Evolutionary conservation across 2,329 filamentous ascomycete genomes (phyloP).

Genomic region (Pseudogymnoascus sp.): DNA sequence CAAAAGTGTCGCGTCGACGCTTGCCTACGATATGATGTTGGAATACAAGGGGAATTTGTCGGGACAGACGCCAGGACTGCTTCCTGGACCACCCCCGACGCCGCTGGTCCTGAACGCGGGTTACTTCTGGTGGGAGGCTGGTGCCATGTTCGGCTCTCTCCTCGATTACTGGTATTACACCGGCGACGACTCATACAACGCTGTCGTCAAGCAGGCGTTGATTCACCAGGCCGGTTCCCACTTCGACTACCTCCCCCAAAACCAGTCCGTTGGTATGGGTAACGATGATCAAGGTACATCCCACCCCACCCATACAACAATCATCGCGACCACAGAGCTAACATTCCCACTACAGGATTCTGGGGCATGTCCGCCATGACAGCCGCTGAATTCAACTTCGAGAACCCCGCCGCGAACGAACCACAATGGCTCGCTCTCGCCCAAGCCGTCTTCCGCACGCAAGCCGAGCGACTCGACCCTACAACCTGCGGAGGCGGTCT

Average conservation of each 20-base stretch:
- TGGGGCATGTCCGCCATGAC: conserved; percentile 64
- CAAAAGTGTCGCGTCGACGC: conserved; percentile 25
- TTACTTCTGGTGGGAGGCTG: conserved; percentile 58
- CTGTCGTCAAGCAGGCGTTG: conserved; percentile 51
- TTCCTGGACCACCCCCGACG: conserved; percentile 29
- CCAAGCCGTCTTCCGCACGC: conserved; percentile 72
- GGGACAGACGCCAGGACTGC: conserved; percentile 41
- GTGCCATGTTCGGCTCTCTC: conserved; percentile 60
- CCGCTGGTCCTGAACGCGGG: neutral
- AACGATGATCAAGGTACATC: conserved; percentile 56
- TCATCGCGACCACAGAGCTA: neutral
- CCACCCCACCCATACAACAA: neutral
- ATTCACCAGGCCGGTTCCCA: conserved; percentile 64
- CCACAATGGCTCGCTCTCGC: conserved; percentile 63
- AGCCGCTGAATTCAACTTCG: conserved; percentile 58
- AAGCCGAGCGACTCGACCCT: conserved; percentile 61
- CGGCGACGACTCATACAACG: conserved; percentile 52
- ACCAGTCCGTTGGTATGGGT: conserved; percentile 50
- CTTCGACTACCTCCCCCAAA: conserved; percentile 67
- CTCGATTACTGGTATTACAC: conserved; percentile 80
- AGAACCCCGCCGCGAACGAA: conserved; percentile 41
- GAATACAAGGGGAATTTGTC: conserved; percentile 42
- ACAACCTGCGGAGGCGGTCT: conserved; percentile 61
- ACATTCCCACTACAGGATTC: conserved; percentile 35
- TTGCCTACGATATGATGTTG: conserved; percentile 41